phyloP scores from a whole-genome alignment of 768 basidiomycete genomes.

The Boletus eberwhitei region DNA sequence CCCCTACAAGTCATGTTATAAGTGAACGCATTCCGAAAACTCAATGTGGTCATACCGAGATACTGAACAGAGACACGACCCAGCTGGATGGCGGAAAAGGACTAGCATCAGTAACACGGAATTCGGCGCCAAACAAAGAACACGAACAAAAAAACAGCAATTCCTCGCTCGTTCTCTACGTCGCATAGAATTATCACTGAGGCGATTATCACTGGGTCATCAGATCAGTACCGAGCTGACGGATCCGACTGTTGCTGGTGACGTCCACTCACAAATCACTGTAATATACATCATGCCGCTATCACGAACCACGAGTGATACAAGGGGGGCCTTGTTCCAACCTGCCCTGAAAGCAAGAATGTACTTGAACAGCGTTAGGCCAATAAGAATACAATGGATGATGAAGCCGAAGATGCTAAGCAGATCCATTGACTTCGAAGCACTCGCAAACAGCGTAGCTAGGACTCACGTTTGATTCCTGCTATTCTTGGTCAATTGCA shows the following conservation, averaged over 20 bases:
- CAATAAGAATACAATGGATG: slow-evolving; percentile 13
- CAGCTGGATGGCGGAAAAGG: slow-evolving; percentile 8
- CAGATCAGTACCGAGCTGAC: too few species aligned
- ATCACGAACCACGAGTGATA: slow-evolving; percentile 20
- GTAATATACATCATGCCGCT: slow-evolving; percentile 7
- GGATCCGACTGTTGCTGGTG: not conserved
- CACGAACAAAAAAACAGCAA: too few species aligned
- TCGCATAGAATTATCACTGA: too few species aligned
- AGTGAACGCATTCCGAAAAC: not conserved
- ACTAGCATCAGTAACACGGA: not conserved
- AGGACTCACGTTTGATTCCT: slow-evolving; percentile 10
- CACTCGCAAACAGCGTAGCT: not conserved
- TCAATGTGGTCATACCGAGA: slow-evolving; percentile 6
- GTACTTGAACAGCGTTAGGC: slow-evolving; percentile 22
- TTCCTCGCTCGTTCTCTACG: too few species aligned
- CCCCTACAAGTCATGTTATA: slow-evolving; percentile 11
- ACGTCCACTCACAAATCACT: slow-evolving; percentile 3
- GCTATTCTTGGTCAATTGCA: not conserved
- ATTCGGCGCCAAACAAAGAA: not conserved
- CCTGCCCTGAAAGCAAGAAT: slow-evolving; percentile 11
- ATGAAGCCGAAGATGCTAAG: slow-evolving; percentile 10
- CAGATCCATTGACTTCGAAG: not conserved
- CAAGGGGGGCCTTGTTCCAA: slow-evolving; percentile 18
- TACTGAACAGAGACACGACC: slow-evolving; percentile 9
- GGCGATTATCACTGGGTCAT: too few species aligned